Percentiles rank a stretch among this genome's conserved stretches.
phyloP scores from a whole-genome alignment of 169 alveolate genomes.

The Plasmodium cynomolgi region DNA sequence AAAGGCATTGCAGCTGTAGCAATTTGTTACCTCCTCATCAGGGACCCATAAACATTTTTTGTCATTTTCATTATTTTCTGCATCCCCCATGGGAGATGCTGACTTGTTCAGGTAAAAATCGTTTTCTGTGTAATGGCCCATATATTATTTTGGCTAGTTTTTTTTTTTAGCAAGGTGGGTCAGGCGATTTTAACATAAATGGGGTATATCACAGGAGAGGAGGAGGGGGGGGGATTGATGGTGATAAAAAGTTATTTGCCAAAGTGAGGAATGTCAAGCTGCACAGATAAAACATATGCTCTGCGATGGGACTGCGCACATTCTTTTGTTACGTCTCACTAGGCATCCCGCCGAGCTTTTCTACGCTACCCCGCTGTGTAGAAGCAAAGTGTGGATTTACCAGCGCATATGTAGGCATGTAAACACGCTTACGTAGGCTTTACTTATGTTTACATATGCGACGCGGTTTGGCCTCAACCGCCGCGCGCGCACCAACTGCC shows the following conservation, averaged over 20 bases:
- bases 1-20: slow-evolving; percentile 58
- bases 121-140: slow-evolving; percentile 36
- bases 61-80: slow-evolving; percentile 56
- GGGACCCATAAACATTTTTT: slow-evolving; percentile 68
- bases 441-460: not conserved
- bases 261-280: not conserved
- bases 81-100: slow-evolving; percentile 41
- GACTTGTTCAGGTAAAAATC: slow-evolving; percentile 10
- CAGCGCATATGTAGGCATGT: not conserved
- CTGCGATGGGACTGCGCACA: not conserved
- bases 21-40: slow-evolving; percentile 71
- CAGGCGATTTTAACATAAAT: not conserved
- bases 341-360: not conserved
- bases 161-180: not conserved
- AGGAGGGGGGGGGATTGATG: not conserved
- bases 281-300: not conserved
- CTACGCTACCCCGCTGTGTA: not conserved
- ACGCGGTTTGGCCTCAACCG: not conserved
- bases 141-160: slow-evolving; percentile 34
- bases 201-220: not conserved
- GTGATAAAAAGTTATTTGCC: not conserved
- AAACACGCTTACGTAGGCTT: too few species aligned
- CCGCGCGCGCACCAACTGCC: not conserved
- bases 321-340: not conserved
- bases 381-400: not conserved